Conservation (phyloP, 768 basidiomycete genomes). For the Rhizopogon vinicolor region DNA sequence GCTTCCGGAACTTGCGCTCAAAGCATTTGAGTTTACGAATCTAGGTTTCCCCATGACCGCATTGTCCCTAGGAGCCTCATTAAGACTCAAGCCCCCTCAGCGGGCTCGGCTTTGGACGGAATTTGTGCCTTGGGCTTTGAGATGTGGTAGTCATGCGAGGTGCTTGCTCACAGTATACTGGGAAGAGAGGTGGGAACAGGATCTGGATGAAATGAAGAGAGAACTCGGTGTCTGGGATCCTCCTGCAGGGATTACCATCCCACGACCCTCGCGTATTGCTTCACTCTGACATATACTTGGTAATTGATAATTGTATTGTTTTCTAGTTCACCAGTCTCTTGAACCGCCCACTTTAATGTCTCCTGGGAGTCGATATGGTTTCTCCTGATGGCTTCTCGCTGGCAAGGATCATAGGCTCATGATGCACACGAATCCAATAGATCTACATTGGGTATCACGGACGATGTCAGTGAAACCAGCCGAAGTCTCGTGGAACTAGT, state of each 20-base stretch:
- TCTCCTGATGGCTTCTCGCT: too few species aligned
- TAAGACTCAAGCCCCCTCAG: conserved; percentile 33
- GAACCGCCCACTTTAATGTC: too few species aligned
- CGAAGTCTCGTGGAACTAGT: too few species aligned
- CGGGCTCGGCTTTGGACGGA: conserved; percentile 63
- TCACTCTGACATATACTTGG: background rate
- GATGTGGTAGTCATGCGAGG: conserved; percentile 68
- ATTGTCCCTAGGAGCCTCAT: conserved; percentile 58
- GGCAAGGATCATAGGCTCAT: too few species aligned
- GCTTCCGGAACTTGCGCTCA: conserved; percentile 89
- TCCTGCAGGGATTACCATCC: conserved; percentile 35
- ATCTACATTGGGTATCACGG: too few species aligned
- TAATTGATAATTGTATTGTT: too few species aligned
- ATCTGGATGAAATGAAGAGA: conserved; percentile 74
- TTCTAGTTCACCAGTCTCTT: too few species aligned
- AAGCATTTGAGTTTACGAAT: conserved; percentile 92
- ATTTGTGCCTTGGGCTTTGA: conserved; percentile 90
- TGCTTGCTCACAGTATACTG: conserved; percentile 90
- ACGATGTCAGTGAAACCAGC: too few species aligned
- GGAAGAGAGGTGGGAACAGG: conserved; percentile 91
- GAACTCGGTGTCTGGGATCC: conserved; percentile 87
- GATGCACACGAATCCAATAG: too few species aligned
- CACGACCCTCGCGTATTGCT: background rate
- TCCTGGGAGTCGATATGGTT: too few species aligned
- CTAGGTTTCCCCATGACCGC: conserved; percentile 85